Conservation (phyloP, 345 rosid genomes). For the Bretschneidera sinensis region DNA sequence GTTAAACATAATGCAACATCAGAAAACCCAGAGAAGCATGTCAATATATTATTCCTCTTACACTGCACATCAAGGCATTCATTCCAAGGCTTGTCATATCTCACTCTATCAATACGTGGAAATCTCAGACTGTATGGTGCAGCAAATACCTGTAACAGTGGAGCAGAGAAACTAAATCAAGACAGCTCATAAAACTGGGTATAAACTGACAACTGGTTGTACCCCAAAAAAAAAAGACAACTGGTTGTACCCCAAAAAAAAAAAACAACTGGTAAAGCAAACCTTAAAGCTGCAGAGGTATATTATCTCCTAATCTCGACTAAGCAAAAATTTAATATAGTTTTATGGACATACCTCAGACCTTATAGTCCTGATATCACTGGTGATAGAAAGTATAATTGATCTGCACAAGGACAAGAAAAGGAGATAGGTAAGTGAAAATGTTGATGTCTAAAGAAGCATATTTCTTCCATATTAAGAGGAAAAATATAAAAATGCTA, state of each 20-base stretch:
- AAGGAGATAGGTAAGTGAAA: conserved; percentile 10
- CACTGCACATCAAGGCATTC: conserved; percentile 95
- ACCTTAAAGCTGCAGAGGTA: no score
- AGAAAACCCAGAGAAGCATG: not conserved
- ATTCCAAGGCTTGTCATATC: conserved; percentile 98
- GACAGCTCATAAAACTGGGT: not conserved
- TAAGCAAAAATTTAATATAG: not conserved
- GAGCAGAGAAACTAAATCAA: conserved; percentile 5
- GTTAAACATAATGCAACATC: not conserved
- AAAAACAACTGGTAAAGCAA: no score
- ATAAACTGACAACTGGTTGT: conserved; percentile 11
- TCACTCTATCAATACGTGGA: conserved; percentile 91
- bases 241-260: no score
- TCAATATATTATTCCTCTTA: conserved; percentile 29
- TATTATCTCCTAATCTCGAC: not conserved
- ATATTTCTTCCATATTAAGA: conserved; percentile 10
- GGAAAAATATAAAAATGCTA: conserved; percentile 22
- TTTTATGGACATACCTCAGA: conserved; percentile 67
- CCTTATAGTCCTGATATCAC: conserved; percentile 89
- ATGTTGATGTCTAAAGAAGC: not conserved
- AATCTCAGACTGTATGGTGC: conserved; percentile 95
- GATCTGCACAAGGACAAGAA: conserved; percentile 52
- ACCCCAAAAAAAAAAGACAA: no score
- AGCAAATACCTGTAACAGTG: conserved; percentile 65
- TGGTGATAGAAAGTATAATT: conserved; percentile 76